Conservation (phyloP, 2,329 filamentous ascomycete genomes). For the Rhynchosporium agropyri region DNA sequence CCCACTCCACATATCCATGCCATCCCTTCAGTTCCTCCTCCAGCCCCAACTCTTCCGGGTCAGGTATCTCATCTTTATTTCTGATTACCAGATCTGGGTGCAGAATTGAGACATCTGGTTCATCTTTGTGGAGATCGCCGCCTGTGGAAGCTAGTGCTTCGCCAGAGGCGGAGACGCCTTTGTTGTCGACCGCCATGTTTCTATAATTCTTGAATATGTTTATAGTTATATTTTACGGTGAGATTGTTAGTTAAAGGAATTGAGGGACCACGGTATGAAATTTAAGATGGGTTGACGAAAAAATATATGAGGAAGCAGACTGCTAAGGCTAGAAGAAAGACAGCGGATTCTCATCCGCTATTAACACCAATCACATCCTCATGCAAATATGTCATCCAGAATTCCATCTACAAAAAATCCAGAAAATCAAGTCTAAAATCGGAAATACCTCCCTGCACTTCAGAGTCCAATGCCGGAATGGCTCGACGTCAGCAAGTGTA, state of each 20-base stretch:
- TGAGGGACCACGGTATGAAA: too few species aligned
- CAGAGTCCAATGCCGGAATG: background rate
- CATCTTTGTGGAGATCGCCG: background rate
- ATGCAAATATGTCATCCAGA: background rate
- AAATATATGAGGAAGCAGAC: background rate
- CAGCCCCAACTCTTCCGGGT: slow-evolving; percentile 10
- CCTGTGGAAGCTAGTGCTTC: background rate
- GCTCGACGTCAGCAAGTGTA: background rate
- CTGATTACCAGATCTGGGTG: slow-evolving; percentile 4
- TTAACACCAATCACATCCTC: background rate
- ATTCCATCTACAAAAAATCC: background rate
- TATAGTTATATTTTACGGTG: background rate
- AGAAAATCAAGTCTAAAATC: background rate
- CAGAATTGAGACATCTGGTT: slow-evolving; percentile 4
- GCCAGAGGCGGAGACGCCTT: background rate
- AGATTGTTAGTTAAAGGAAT: too few species aligned
- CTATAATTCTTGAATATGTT: background rate
- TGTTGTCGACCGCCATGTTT: background rate
- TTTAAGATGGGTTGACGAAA: background rate
- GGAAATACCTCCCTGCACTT: background rate
- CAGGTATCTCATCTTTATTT: slow-evolving; percentile 8
- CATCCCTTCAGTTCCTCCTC: slow-evolving; percentile 7
- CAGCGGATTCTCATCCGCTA: background rate
- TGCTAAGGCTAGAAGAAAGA: background rate
- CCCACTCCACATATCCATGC: slow-evolving; percentile 64